These are phyloP conservation scores for Solanum ossicruentum DNA, from an alignment of 257 asterid genomes.

Conservation along the genomic window DNA sequence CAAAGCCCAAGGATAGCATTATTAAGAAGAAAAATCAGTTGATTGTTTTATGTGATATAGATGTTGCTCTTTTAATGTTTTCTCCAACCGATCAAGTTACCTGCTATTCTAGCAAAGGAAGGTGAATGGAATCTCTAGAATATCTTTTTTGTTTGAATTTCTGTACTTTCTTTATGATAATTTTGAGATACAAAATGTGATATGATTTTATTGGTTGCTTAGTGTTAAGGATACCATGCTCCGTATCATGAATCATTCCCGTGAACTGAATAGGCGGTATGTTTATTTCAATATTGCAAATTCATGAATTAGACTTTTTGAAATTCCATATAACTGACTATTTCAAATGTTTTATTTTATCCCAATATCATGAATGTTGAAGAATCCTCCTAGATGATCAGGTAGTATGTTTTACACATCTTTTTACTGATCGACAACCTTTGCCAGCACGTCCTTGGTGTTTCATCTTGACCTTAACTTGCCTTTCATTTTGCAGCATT, in stretches of 20 bases:
- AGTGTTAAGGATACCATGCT: slow-evolving; percentile 62
- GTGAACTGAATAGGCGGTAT: slow-evolving; percentile 49
- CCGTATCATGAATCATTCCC: slow-evolving; percentile 39
- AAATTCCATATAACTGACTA: neutral
- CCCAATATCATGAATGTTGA: slow-evolving; percentile 4
- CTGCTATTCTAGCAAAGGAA: slow-evolving; percentile 43
- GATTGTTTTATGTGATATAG: slow-evolving; percentile 53
- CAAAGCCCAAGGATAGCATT: slow-evolving; percentile 56
- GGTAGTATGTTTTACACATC: slow-evolving; percentile 10
- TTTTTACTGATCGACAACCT: neutral
- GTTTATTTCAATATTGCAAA: neutral
- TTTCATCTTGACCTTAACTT: neutral
- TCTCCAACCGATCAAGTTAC: slow-evolving; percentile 53
- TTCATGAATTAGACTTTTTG: neutral
- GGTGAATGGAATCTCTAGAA: slow-evolving; percentile 12
- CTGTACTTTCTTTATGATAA: neutral
- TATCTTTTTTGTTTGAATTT: neutral
- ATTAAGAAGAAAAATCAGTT: slow-evolving; percentile 61
- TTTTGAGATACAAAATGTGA: neutral
- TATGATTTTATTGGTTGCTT: neutral
- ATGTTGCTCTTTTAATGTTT: slow-evolving; percentile 55
- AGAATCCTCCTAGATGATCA: slow-evolving; percentile 34
- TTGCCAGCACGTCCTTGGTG: neutral
- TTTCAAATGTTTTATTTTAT: neutral
- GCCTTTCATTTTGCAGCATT: slow-evolving; percentile 14